Base-by-base conservation (phyloP, 352 stramenopile species). In the Poterioochromonas sp. region DNA sequence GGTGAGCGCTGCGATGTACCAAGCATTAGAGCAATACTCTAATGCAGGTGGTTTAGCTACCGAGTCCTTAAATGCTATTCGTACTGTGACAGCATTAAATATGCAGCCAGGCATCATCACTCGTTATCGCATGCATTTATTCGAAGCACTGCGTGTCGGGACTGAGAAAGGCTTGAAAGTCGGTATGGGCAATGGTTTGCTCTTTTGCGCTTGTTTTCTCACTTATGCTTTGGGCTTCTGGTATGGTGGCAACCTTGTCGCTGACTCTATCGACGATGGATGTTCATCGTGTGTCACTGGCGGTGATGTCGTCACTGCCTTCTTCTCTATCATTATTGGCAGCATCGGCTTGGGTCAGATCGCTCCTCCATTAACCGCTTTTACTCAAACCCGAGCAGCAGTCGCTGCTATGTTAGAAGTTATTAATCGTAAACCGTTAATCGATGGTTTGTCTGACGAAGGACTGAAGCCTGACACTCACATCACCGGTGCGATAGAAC, bases 401-500 rank as follows among this genome's bases (percentile, higher is more conserved):
- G 3, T 47, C 18, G 15, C 32, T n/a, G 15, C 5, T 35, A 29
- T 71, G 62, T 29, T 71, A 8, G 62, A 71, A 71, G 32, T 43
- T 15, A 71, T 71, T 44, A 71, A 71, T 15, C 32, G 18, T 29
- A 29, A 35, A 8, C 62, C 62, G 12, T 29, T 71, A 41, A 71
- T 71, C 32, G 8, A 71, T 35, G 34, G 32, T 71, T 5, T 44
- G 62, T 40, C 32, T 47, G 26, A 29, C 34, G 12, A 68, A 35
- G 58, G 58, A 40, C 12, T 68, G 12, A 8, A 29, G 8, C 29
- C 29, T 8, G 58, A 68, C 29, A 26, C 8, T 18, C 5, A 68
- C 12, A 26, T 35, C 12, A 68, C 12, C 34, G 64, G 64, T 58
- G 20, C 1, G 34, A 78, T 84, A 41, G 81, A 84, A 32, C 40